These are phyloP conservation scores for Echinochloa phyllopogon DNA, from an alignment of 176 grass and related monocot species.

Conservation along the genomic window DNA sequence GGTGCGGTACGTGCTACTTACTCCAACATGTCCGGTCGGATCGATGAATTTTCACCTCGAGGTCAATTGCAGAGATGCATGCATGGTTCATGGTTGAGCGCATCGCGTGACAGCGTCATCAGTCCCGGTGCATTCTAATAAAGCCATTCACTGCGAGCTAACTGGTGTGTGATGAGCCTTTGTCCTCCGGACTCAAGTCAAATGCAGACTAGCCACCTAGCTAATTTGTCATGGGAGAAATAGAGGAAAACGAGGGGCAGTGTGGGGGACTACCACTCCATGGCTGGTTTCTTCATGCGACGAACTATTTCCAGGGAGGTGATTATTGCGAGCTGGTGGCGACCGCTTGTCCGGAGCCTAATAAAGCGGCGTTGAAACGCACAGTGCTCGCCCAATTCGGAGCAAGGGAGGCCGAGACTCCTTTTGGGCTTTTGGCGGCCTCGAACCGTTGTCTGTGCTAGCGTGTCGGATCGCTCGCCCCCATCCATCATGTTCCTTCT, in stretches of 20 bases:
- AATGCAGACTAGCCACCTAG: background rate
- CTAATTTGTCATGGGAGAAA: background rate
- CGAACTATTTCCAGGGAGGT: background rate
- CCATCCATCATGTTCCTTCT: background rate
- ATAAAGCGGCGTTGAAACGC: background rate
- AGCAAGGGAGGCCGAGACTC: too few species aligned
- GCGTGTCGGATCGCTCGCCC: background rate
- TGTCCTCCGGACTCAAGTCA: background rate
- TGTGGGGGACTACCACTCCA: too few species aligned
- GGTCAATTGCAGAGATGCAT: background rate
- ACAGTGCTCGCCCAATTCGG: background rate
- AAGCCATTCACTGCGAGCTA: too few species aligned
- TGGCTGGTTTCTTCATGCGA: background rate
- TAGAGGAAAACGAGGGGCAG: background rate
- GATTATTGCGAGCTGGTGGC: conserved; percentile 27
- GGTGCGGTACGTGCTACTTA: background rate
- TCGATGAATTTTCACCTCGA: background rate
- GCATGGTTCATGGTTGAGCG: background rate
- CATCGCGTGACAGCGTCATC: background rate
- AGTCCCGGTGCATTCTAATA: background rate
- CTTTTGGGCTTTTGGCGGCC: conserved; percentile 25
- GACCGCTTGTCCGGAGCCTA: background rate
- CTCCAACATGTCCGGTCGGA: conserved; percentile 32
- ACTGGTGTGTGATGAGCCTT: background rate
- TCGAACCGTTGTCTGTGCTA: conserved; percentile 42